Evolutionary conservation across 2,329 filamentous ascomycete genomes (phyloP), one percentile per base, ranked within the genome.

Genomic region (Epichloe typhina): DNA sequence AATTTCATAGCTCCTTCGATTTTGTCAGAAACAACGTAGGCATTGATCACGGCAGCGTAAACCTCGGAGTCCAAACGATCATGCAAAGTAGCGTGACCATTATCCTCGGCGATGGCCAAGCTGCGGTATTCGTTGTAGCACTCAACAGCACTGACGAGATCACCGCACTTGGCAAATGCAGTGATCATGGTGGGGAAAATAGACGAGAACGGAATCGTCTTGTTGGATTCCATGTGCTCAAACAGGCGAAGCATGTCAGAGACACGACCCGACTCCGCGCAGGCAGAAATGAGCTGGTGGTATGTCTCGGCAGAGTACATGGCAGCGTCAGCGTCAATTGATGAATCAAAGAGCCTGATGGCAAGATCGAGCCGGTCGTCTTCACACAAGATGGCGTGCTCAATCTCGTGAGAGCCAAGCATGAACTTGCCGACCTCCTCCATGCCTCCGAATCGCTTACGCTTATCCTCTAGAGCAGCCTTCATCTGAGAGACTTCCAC

Each of bases 61-160:
- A 97, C 85, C 56, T 88, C 77, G 31, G 83, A 80, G 63, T 97
- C 91, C 46, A 86, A 76, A 47, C 90, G 83, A 55, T 84, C 76
- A 45, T 83, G 74, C 9, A 89, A 72, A 17, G 78, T 78, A 45
- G 82, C 73, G 53, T 81, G 73, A 52, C 89, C 89, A 39, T 77
- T 80, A 65, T 96, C 86, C 63, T 93, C 79, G 39, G 84, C 82
- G 49, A 97, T 80, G n/a, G 91, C 90, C 41, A 96, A 74, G 44
- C 81, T 79, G 62, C 88, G 88, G 74, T 97, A 97, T 68, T 95
- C 88, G 56, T 94, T 91, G 70, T 96, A 98, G 68, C 88, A 89
- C 65, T 95, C 89, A 6, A 97, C 87, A 19, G 90, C 93, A 58
- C 86, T 94, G 59, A 83, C 76, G 43, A 97, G 71, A 63, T 97